These are phyloP conservation scores for Hypomontagnella monticulosa DNA, from an alignment of 495 filamentous ascomycete species.

Conservation along the genomic window DNA sequence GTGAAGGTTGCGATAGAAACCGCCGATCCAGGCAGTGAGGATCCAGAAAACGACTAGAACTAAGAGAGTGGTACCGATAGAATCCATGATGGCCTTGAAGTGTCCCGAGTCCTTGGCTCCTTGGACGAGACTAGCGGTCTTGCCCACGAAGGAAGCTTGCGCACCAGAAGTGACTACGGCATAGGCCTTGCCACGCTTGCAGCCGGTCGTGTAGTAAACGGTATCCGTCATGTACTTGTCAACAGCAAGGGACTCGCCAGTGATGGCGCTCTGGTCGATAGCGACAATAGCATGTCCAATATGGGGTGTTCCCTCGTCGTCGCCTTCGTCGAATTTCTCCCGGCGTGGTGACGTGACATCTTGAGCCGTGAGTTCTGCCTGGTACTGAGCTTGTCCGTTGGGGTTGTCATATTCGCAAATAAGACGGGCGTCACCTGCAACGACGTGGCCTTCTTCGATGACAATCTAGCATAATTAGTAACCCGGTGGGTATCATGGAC, in stretches of 20 bases:
- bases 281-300: conserved; percentile 80
- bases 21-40: conserved; percentile 80
- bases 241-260: conserved; percentile 89
- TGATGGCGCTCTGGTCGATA: conserved; percentile 89
- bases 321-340: conserved; percentile 70
- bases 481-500: neutral
- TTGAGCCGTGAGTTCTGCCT: conserved; percentile 64
- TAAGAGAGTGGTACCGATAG: conserved; percentile 82
- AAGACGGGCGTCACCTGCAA: conserved; percentile 76
- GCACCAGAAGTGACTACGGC: conserved; percentile 81
- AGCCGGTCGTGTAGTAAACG: conserved; percentile 81
- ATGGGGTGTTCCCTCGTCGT: conserved; percentile 64
- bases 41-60: conserved; percentile 81
- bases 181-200: conserved; percentile 86
- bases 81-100: conserved; percentile 86
- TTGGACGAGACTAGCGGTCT: conserved; percentile 81
- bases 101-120: conserved; percentile 77
- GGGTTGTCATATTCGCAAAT: conserved; percentile 80
- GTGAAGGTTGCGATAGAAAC: conserved; percentile 80
- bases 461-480: conserved; percentile 56
- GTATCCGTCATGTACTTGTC: conserved; percentile 80
- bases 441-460: conserved; percentile 77
- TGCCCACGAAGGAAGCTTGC: conserved; percentile 86
- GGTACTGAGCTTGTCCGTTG: conserved; percentile 74
- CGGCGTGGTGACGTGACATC: conserved; percentile 65